Evolutionary conservation across 2,329 filamentous ascomycete species (phyloP).

Genomic region (Penicillium sp.): DNA sequence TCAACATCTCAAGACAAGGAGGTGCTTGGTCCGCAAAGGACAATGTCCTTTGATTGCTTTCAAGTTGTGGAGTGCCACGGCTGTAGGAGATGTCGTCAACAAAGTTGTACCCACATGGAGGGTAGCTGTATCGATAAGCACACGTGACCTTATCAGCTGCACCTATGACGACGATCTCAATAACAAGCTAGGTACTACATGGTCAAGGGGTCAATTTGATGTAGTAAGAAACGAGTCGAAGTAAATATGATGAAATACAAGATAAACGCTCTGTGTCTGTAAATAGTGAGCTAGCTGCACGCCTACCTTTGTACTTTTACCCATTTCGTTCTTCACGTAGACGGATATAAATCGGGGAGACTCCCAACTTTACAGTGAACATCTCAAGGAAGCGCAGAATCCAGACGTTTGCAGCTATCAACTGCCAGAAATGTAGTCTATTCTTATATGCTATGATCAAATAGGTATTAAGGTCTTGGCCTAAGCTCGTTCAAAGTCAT

Average conservation of each 20-base stretch:
- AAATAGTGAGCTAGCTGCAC: not conserved
- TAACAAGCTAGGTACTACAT: not conserved
- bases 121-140: conserved; percentile 36
- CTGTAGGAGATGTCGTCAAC: conserved; percentile 11
- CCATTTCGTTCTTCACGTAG: no score
- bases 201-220: not conserved
- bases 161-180: not conserved
- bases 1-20: not conserved
- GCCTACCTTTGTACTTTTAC: no score
- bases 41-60: not conserved
- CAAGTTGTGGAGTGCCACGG: not conserved
- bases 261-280: no score
- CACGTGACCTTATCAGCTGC: conserved; percentile 25
- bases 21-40: not conserved
- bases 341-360: not conserved
- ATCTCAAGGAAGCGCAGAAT: no score
- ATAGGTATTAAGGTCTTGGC: conserved; percentile 22
- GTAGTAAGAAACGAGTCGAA: not conserved
- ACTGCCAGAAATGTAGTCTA: conserved; percentile 17
- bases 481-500: conserved; percentile 54
- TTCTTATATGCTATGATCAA: conserved; percentile 28
- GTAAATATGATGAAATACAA: no score
- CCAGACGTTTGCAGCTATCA: not conserved
- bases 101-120: conserved; percentile 2
- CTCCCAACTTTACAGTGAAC: no score